Evolutionary conservation across 1,139 yeast species (phyloP), one percentile per base, ranked within the genome.

Genomic region (Zygosaccharomyces pseudobailii): DNA sequence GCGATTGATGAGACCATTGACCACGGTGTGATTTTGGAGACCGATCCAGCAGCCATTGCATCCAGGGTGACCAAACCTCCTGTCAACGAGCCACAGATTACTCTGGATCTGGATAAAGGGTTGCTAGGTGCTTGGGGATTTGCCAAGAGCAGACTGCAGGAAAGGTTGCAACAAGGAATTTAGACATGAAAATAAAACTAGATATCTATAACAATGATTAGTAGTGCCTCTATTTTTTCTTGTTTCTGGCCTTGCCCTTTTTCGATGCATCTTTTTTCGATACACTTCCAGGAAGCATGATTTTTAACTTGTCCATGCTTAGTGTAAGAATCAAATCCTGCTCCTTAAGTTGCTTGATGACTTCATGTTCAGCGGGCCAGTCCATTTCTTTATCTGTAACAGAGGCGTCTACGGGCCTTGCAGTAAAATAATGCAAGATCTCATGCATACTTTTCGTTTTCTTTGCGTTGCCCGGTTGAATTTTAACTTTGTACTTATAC

Each of bases 1-100:
- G 88, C 95, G 7, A 78, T 90, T 41, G 98, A 92, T 67, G 98
- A 92, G 70, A 79, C 95, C 22, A 75, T 92, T 48, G 98, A 92
- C 65, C 94, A 87, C 52, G 96, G 97, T 24, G 81, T 92, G 55
- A 82, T 94, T 53, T 75, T 94, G 57, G 97, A 92, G 68, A 84
- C 89, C 36, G 97, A 92, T 62, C 82, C 95, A 3, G 80, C 84
- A 38, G 81, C 88, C 42, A 87, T 92, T 59, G 92, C 90, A 5
- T 80, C 95, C 19, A 78, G 98, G 67, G 96, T 90, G 17, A 86
- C 97, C 30, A 80, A 81, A 57, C 83, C 94, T 27, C 96, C 97
- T 31, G 68, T 78, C 24, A 76, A 74, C 50, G 89, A 82, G 55
- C 78, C 75, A 42, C 76, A 80, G 54, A 77, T 82, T 61, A 78